phyloP scores from a whole-genome alignment of 2,329 filamentous ascomycete genomes.

The Fusarium coffeatum region DNA sequence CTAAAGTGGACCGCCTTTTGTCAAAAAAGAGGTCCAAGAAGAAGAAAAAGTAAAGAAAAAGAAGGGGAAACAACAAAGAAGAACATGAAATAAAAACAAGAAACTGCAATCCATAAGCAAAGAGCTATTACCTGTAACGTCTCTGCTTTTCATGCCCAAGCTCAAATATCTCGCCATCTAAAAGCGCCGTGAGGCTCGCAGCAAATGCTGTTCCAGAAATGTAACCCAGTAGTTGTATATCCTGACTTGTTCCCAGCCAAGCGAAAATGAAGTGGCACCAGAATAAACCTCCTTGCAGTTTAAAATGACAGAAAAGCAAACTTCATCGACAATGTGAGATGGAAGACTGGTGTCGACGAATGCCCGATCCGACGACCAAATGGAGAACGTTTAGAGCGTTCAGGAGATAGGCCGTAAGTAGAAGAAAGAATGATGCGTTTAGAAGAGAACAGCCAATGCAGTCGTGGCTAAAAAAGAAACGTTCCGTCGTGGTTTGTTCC shows the following conservation, averaged over 20 bases:
- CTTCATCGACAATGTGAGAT: constrained; percentile 25
- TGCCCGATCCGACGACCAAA: constrained; percentile 14
- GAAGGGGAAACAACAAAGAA: not conserved
- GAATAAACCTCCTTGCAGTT: constrained; percentile 44
- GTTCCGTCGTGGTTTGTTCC: constrained; percentile 34
- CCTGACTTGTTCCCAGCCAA: constrained; percentile 31
- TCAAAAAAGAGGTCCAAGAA: constrained; percentile 33
- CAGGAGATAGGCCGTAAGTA: constrained; percentile 19
- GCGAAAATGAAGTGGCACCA: constrained; percentile 28
- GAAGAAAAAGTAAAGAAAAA: constrained; percentile 1
- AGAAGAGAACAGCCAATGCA: not conserved
- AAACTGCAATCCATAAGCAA: not conserved
- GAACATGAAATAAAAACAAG: not conserved
- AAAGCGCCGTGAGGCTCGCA: constrained; percentile 47
- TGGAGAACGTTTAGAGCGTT: constrained; percentile 6
- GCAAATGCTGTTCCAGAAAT: constrained; percentile 41
- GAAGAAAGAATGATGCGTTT: constrained; percentile 10
- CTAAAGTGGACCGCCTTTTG: constrained; percentile 30
- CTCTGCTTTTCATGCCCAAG: constrained; percentile 8
- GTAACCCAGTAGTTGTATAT: constrained; percentile 36
- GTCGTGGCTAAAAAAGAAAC: constrained; percentile 17
- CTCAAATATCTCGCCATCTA: constrained; percentile 26
- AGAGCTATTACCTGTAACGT: constrained; percentile 24
- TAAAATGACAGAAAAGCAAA: constrained; percentile 23
- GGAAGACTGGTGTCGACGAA: constrained; percentile 29